Evolutionary conservation across 306 rosid species (phyloP), one percentile per base, ranked within the genome.

Genomic region (Quillaja saponaria): DNA sequence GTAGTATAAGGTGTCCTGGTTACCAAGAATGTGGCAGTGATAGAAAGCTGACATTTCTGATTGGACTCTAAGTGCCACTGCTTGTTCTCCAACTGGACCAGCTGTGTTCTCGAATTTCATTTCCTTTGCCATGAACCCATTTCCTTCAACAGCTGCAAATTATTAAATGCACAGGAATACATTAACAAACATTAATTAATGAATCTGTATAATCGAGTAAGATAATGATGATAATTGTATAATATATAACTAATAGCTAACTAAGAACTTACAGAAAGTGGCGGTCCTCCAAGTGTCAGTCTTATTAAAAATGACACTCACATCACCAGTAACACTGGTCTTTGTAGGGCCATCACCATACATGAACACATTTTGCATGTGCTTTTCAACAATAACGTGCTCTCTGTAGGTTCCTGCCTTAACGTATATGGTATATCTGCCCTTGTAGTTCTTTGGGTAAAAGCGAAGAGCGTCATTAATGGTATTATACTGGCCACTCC

Each of bases 271-370:
- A 77, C 82, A 9, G 58, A 78, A 78, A 12, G 74, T 17, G 33
- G 83, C 79, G 5, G 73, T 53, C 48, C 53, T n/a, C 34, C 45
- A 48, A 52, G 86, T 81, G 64, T 12, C 44, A 39, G 68, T 28
- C 58, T 62, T 3, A 34, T 80, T 61, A 13, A 16, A 46, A 25
- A 63, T 17, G 50, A 44, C 0, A 53, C 69, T 53, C 60, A 56
- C 78, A 1, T 57, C 47, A 1, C 87, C 84, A 2, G 77, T 78
- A 49, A 82, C 70, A 8, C 78, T 52, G 53, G 77, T 90, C 42
- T 18, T 69, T 8, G 71, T 66, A 3, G 86, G 73, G 20, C 85
- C 95, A 55, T 90, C 97, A 0, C 94, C 97, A 18, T 82, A 87
- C 71, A 90, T 69, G 50, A 75, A 53, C 14, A 90, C 44, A 17